phyloP scores from a whole-genome alignment of 1,284 basidiomycete genomes.

The Ceratobasidium theobromae region DNA sequence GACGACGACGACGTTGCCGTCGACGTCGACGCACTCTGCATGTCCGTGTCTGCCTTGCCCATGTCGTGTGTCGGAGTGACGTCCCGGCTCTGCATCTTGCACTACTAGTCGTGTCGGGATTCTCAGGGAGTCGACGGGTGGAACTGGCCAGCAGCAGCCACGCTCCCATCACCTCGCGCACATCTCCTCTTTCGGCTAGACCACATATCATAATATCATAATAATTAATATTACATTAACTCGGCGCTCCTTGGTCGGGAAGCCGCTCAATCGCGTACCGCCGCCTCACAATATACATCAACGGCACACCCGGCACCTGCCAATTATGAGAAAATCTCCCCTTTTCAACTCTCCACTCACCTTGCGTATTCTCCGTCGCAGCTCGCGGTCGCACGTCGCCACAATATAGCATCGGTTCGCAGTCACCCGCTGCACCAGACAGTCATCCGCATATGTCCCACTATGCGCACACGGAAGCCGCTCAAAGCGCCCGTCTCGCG shows the following conservation, averaged over 20 bases:
- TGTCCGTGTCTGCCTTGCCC: background rate
- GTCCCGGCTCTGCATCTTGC: too few relatives aligned
- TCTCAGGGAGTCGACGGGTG: too few relatives aligned
- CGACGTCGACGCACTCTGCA: too few relatives aligned
- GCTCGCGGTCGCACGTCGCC: slow-evolving; percentile 95
- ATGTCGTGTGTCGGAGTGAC: background rate
- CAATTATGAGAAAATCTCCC: slow-evolving; percentile 11
- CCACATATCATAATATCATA: background rate
- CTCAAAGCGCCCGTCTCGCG: slow-evolving; percentile 96
- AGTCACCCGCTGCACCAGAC: slow-evolving; percentile 91
- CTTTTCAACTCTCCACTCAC: slow-evolving; percentile 34
- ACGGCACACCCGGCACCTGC: slow-evolving; percentile 81
- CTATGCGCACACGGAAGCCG: slow-evolving; percentile 88
- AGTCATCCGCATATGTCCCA: slow-evolving; percentile 98
- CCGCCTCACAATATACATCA: slow-evolving; percentile 93
- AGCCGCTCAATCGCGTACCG: slow-evolving; percentile 91
- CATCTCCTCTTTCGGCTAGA: slow-evolving; percentile 9
- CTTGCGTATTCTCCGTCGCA: slow-evolving; percentile 89
- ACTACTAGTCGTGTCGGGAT: too few relatives aligned
- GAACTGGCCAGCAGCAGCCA: background rate
- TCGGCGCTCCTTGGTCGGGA: slow-evolving; percentile 86
- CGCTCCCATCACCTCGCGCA: background rate
- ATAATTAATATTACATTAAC: background rate
- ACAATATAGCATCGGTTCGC: slow-evolving; percentile 97
- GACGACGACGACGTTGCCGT: too few relatives aligned